These are phyloP conservation scores for Kwoniella botswanensis DNA, from an alignment of 768 basidiomycete genomes.

Conservation along the genomic window DNA sequence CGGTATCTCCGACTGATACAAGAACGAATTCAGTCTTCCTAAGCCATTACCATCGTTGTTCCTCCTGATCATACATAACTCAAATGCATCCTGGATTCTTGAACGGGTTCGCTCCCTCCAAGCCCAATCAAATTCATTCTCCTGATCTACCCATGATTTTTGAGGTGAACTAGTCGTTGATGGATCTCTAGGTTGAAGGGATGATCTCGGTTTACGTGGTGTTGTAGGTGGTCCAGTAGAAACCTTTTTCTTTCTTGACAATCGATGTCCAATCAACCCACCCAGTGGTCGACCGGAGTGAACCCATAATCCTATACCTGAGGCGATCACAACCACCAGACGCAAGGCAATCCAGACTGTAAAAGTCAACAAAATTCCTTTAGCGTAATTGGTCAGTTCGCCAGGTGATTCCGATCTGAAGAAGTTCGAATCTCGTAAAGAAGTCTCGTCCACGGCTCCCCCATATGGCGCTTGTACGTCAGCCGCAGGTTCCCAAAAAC, in stretches of 20 bases:
- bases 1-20: constrained; percentile 17
- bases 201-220: constrained; percentile 25
- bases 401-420: constrained; percentile 67
- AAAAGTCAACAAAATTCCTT: constrained; percentile 79
- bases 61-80: constrained; percentile 70
- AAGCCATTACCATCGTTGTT: background rate
- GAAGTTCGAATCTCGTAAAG: constrained; percentile 71
- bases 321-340: constrained; percentile 68
- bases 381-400: constrained; percentile 73
- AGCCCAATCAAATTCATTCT: constrained; percentile 70
- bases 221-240: constrained; percentile 19
- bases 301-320: constrained; percentile 80
- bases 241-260: background rate
- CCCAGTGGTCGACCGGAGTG: constrained; percentile 76
- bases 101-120: constrained; percentile 76
- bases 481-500: constrained; percentile 65
- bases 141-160: constrained; percentile 54
- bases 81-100: constrained; percentile 77
- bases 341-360: constrained; percentile 82
- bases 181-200: constrained; percentile 36
- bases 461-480: constrained; percentile 64
- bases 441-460: constrained; percentile 58
- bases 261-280: constrained; percentile 67
- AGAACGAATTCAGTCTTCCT: constrained; percentile 3
- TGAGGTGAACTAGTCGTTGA: constrained; percentile 37